These are phyloP conservation scores for Talaromyces sp. DNA, from an alignment of 2,329 filamentous ascomycete species.

Conservation along the genomic window DNA sequence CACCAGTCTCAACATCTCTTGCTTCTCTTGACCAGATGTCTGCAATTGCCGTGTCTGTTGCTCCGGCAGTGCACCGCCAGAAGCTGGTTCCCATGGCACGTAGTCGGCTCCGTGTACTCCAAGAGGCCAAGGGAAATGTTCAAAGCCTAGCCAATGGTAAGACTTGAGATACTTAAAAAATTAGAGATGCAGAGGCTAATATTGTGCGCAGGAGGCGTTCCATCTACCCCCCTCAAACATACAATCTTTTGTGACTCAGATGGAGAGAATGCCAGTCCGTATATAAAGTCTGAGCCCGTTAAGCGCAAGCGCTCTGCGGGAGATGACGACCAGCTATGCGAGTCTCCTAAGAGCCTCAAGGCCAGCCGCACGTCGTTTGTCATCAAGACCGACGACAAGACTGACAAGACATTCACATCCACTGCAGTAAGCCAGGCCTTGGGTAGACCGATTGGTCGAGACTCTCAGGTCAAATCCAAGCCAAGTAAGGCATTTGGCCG, in stretches of 20 bases:
- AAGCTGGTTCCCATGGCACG: conserved; percentile 1
- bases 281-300: conserved; percentile 45
- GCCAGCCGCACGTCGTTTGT: conserved; percentile 36
- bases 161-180: background rate
- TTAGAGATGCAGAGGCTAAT: background rate
- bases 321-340: conserved; percentile 28
- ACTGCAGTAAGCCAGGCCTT: conserved; percentile 51
- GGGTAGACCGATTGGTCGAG: conserved; percentile 73
- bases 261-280: conserved; percentile 59
- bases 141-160: conserved; percentile 13
- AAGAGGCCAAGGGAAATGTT: conserved; percentile 1
- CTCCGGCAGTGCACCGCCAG: conserved; percentile 1
- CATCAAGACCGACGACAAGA: conserved; percentile 16
- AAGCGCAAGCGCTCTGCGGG: conserved; percentile 42
- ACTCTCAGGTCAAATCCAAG: conserved; percentile 68
- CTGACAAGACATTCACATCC: conserved; percentile 31
- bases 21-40: conserved; percentile 9
- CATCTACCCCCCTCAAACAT: conserved; percentile 31
- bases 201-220: background rate
- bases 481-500: conserved; percentile 60
- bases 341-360: conserved; percentile 51
- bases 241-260: conserved; percentile 34
- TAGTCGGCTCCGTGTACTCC: conserved; percentile 7
- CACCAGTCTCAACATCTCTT: background rate
- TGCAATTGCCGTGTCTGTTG: conserved; percentile 7